Evolutionary conservation across 768 basidiomycete species (phyloP).

Genomic region (Pleurotus giganteus): DNA sequence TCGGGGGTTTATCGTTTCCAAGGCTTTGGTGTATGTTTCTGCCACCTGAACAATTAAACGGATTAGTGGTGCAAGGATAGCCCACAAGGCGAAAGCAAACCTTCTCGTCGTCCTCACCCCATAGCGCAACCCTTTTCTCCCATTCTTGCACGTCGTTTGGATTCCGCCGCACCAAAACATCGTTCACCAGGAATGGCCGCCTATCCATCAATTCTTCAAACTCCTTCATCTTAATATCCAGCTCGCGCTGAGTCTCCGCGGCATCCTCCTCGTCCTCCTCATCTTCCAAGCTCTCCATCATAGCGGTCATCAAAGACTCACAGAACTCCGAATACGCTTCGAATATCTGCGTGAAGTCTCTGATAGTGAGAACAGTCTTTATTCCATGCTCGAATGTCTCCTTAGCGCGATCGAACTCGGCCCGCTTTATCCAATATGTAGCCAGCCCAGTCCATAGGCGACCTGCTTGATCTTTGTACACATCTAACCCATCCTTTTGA

Average conservation of each 20-base stretch:
- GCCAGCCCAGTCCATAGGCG: slow-evolving; percentile 94
- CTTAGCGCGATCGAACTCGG: slow-evolving; percentile 90
- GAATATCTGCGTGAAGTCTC: slow-evolving; percentile 98
- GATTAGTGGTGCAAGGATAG: background rate
- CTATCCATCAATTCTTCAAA: slow-evolving; percentile 95
- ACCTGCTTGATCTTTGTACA: slow-evolving; percentile 97
- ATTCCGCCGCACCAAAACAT: slow-evolving; percentile 89
- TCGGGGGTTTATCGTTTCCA: slow-evolving; percentile 84
- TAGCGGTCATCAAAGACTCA: slow-evolving; percentile 82
- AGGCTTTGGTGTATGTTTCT: slow-evolving; percentile 87
- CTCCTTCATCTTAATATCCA: slow-evolving; percentile 86
- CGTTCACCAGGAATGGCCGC: slow-evolving; percentile 93
- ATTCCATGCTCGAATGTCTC: slow-evolving; percentile 88
- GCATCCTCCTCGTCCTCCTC: slow-evolving; percentile 79
- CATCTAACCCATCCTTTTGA: slow-evolving; percentile 76
- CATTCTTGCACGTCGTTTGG: slow-evolving; percentile 98
- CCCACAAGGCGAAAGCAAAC: slow-evolving; percentile 34
- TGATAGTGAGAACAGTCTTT: slow-evolving; percentile 80
- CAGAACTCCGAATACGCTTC: slow-evolving; percentile 95
- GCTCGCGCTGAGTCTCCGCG: slow-evolving; percentile 75
- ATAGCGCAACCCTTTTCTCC: slow-evolving; percentile 95
- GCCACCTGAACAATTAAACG: slow-evolving; percentile 58
- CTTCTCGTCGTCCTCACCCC: slow-evolving; percentile 92
- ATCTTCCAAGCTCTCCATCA: slow-evolving; percentile 86
- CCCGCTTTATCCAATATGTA: slow-evolving; percentile 98